Evolutionary conservation across 2,329 filamentous ascomycete species (phyloP), one percentile per base, ranked within the genome.

Genomic region (Xylaria sp.): DNA sequence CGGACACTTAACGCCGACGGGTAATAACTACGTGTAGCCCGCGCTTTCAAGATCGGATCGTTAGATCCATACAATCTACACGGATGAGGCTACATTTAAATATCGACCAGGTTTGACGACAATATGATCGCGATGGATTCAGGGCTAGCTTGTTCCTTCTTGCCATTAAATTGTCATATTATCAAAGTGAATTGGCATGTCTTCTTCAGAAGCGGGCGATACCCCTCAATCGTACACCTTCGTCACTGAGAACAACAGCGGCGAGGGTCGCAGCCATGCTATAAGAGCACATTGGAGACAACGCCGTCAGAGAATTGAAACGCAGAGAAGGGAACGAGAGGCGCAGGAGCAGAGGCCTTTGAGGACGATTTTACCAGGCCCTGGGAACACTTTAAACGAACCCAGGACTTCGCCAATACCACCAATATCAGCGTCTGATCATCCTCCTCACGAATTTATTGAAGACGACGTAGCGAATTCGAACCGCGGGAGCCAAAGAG

Each of bases 281-380:
- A 64, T 61, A 42, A 45, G 57, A 15, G 61, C 61, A 7, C 57
- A 64, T 57, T 64, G 61, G 61, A 57, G 52, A 43, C 61, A 64
- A 14, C 61, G 57, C 15, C 57, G 61, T 1, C 61, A 61, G 28
- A 57, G 57, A 31, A 42, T 55, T 15, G 57, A 61, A 50, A 35
- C 38, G 43, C 57, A 64, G 52, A 38, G 56, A 28, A 42, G 57
- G 28, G 52, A 57, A 14, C 46, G 57, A 12, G 57, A 64, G 50
- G 61, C 61, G 25, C 51, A 52, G 6, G 57, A 61, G n/a, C 49
- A 64, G 28, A 51, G 61, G 23, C 47, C 57, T 2, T 25, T 35
- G 8, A 55, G 57, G 21, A 15, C 46, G 17, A 56, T 64, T 19
- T 19, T 61, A 2, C 61, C 61, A 2, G 40, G 21, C 5, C 15